phyloP scores from a whole-genome alignment of 2,329 filamentous ascomycete species.

The Dothistroma septosporum region DNA sequence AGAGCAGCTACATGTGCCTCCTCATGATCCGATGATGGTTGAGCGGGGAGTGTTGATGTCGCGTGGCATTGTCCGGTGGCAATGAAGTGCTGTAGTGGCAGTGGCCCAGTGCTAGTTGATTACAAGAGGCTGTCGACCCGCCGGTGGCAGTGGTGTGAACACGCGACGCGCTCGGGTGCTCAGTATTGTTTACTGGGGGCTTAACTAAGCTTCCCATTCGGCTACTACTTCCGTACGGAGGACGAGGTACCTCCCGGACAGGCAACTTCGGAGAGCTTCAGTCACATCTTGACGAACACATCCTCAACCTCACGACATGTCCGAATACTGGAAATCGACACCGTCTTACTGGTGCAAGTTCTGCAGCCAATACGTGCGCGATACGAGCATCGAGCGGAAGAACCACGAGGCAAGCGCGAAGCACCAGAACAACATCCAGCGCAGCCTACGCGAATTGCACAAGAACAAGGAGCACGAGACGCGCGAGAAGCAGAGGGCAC shows the following conservation, averaged over 20 bases:
- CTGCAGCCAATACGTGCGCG: conserved; percentile 83
- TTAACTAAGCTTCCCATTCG: not conserved
- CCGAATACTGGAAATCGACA: conserved; percentile 98
- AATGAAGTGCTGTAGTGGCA: no score
- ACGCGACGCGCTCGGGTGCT: not conserved
- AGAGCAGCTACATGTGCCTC: conserved; percentile 3
- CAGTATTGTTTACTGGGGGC: no score
- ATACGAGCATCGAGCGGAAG: conserved; percentile 82
- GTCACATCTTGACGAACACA: not conserved
- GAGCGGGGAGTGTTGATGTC: not conserved
- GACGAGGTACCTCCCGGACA: no score
- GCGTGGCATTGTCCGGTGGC: not conserved
- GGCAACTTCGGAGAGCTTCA: not conserved
- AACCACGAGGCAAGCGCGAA: conserved; percentile 35
- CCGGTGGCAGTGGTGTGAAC: no score
- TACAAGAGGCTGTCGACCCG: not conserved
- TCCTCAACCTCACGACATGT: conserved; percentile 54
- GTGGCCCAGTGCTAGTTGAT: not conserved
- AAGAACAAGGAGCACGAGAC: conserved; percentile 75
- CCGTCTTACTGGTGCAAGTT: conserved; percentile 98
- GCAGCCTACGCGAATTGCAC: conserved; percentile 84
- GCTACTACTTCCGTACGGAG: not conserved
- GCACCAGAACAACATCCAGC: conserved; percentile 67
- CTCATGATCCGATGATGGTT: not conserved
- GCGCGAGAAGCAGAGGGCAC: conserved; percentile 72